These are phyloP conservation scores for Erodium maritimum DNA, from an alignment of 345 rosid species.

Conservation along the genomic window DNA sequence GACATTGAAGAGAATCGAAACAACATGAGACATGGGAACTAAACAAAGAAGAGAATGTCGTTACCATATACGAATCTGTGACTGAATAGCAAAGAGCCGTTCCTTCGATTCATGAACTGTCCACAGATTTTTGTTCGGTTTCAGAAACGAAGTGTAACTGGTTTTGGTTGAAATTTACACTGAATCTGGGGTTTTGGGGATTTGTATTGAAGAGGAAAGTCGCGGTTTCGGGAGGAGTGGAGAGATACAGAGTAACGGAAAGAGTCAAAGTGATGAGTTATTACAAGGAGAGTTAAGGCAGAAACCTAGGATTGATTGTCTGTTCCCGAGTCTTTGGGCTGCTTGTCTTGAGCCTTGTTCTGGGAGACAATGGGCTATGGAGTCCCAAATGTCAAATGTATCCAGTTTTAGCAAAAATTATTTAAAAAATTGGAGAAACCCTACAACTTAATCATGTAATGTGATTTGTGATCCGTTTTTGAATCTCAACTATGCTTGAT, in stretches of 20 bases:
- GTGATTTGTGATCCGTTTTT: too few relatives aligned
- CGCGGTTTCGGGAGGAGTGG: background rate
- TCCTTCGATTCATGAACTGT: background rate
- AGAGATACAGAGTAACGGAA: background rate
- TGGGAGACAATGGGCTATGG: too few relatives aligned
- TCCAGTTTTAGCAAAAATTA: too few relatives aligned
- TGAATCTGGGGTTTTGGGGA: background rate
- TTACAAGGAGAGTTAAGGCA: background rate
- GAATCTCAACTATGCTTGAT: too few relatives aligned
- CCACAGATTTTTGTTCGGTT: background rate
- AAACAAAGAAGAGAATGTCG: too few relatives aligned
- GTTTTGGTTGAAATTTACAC: background rate
- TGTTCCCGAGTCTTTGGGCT: background rate
- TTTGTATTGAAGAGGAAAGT: background rate
- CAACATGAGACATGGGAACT: background rate
- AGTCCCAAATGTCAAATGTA: too few relatives aligned
- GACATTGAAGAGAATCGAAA: background rate
- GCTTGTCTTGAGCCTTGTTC: too few relatives aligned
- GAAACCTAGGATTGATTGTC: background rate
- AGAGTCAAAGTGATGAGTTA: background rate
- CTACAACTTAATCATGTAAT: too few relatives aligned
- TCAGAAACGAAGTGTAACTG: background rate
- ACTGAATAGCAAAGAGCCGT: background rate
- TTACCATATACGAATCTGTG: background rate
- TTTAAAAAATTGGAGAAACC: too few relatives aligned